These are phyloP conservation scores for Austroboletus olivaceoglutinosus DNA, from an alignment of 1,284 basidiomycete genomes.

Conservation along the genomic window DNA sequence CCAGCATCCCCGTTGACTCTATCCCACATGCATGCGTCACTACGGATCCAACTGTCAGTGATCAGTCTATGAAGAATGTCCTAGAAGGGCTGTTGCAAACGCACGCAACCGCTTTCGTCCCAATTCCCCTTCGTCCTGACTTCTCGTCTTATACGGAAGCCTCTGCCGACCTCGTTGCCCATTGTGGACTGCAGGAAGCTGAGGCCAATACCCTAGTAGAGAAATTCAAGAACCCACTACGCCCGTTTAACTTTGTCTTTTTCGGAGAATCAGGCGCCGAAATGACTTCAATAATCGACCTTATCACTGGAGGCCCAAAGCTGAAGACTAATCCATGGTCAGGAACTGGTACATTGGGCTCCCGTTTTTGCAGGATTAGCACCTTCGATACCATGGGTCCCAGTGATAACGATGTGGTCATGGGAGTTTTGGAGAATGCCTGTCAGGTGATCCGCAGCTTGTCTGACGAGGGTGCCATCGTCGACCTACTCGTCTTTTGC, in stretches of 20 bases:
- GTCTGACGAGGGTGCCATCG: constrained; percentile 3
- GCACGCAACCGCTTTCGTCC: background rate
- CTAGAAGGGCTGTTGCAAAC: background rate
- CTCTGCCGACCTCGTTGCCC: background rate
- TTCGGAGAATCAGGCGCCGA: background rate
- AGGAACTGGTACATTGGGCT: background rate
- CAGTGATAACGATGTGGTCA: background rate
- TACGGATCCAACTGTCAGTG: background rate
- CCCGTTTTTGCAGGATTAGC: background rate
- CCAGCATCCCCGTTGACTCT: background rate
- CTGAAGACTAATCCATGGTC: too few species aligned
- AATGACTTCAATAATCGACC: background rate
- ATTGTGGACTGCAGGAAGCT: background rate
- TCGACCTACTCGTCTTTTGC: constrained; percentile 33
- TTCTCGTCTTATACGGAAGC: background rate
- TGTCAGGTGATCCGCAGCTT: constrained; percentile 1
- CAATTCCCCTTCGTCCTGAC: background rate
- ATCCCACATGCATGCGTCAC: background rate
- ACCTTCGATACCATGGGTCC: constrained; percentile 31
- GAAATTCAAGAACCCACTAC: too few species aligned
- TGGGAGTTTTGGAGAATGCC: background rate
- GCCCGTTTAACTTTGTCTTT: background rate
- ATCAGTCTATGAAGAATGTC: background rate
- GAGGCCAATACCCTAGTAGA: background rate
- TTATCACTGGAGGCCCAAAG: background rate